phyloP scores from a whole-genome alignment of 2,329 filamentous ascomycete genomes.

The Pseudogymnoascus pannorum region DNA sequence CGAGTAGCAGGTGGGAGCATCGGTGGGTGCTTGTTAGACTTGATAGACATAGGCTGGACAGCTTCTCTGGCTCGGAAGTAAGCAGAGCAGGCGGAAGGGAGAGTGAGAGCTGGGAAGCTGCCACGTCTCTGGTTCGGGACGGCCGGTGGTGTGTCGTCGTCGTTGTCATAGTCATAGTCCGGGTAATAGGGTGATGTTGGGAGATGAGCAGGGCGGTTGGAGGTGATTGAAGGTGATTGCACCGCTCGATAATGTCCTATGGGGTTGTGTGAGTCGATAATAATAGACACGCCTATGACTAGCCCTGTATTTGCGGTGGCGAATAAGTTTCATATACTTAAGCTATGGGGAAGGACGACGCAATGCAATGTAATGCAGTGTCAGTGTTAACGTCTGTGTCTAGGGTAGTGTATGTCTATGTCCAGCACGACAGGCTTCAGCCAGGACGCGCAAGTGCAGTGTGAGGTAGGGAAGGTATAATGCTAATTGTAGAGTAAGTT shows the following conservation, averaged over 20 bases:
- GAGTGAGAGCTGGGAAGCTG: background rate
- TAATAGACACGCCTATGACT: background rate
- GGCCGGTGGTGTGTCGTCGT: background rate
- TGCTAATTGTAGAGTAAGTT: background rate
- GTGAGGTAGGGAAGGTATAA: background rate
- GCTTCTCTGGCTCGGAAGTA: background rate
- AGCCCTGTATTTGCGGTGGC: background rate
- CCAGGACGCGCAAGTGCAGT: background rate
- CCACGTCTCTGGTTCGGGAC: background rate
- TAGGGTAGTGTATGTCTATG: too few relatives aligned
- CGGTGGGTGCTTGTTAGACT: background rate
- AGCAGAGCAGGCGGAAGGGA: background rate
- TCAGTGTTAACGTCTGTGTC: too few relatives aligned
- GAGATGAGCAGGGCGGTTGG: too few relatives aligned
- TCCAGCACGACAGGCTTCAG: background rate
- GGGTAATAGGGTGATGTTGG: background rate
- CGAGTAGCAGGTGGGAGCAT: background rate
- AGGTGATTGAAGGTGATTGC: background rate
- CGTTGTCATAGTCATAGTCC: too few relatives aligned
- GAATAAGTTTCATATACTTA: background rate
- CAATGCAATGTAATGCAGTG: background rate
- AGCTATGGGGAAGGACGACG: background rate
- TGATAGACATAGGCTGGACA: background rate
- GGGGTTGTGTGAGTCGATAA: background rate
- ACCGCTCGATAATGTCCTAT: background rate